phyloP scores from a whole-genome alignment of 768 basidiomycete species.

The Brasilioporus rufonigricans region DNA sequence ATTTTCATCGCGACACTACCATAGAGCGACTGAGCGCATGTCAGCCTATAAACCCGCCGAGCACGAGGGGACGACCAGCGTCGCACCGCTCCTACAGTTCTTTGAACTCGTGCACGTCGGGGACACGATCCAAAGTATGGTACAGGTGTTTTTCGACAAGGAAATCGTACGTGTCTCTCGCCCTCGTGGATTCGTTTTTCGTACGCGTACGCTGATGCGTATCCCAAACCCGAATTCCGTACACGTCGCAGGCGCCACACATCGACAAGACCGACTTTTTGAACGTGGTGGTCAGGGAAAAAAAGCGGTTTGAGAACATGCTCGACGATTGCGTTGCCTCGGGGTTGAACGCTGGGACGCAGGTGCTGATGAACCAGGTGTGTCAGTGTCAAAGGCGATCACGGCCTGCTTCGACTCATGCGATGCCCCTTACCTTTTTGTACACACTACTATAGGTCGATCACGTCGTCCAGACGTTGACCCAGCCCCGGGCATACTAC shows the following conservation, averaged over 20 bases:
- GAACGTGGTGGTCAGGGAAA: conserved; percentile 90
- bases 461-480: conserved; percentile 82
- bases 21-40: conserved; percentile 89
- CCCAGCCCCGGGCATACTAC: conserved; percentile 85
- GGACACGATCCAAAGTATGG: conserved; percentile 96
- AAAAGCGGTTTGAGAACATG: conserved; percentile 92
- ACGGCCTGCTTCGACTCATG: too few relatives aligned
- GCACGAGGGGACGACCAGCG: conserved; percentile 74
- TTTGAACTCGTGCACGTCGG: conserved; percentile 97
- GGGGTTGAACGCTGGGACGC: conserved; percentile 93
- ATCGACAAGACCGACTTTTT: conserved; percentile 94
- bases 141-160: conserved; percentile 98
- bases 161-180: conserved; percentile 60
- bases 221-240: not conserved
- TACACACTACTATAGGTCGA: conserved; percentile 67
- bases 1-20: not conserved
- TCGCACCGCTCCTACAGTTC: conserved; percentile 93
- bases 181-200: not conserved
- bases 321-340: conserved; percentile 93
- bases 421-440: not conserved
- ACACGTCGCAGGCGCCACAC: conserved; percentile 76
- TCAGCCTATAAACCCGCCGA: conserved; percentile 85
- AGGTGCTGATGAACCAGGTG: conserved; percentile 93
- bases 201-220: not conserved
- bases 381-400: conserved; percentile 4